These are phyloP conservation scores for Globisporangium polare DNA, from an alignment of 352 stramenopile genomes.

Conservation along the genomic window DNA sequence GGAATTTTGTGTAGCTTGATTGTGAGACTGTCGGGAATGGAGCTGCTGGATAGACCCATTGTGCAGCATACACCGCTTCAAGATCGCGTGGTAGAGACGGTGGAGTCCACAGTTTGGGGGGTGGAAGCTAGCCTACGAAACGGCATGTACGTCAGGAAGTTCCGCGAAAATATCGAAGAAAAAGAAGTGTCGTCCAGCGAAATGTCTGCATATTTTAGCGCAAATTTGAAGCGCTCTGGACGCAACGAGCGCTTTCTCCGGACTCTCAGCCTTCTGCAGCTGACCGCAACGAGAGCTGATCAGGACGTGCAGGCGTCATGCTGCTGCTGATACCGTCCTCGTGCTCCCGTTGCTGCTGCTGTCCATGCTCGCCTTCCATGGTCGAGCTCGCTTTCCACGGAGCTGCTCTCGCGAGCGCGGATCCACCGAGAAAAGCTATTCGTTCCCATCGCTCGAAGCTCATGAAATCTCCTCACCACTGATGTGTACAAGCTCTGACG, in stretches of 20 bases:
- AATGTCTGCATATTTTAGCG: neutral
- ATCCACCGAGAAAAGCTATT: neutral
- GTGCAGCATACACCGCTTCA: neutral
- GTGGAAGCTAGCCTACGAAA: neutral
- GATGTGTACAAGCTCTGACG: neutral
- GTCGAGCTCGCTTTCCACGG: neutral
- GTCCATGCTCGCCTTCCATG: neutral
- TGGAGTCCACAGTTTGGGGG: neutral
- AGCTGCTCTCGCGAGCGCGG: neutral
- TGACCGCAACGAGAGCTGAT: neutral
- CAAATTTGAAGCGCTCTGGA: constrained; percentile 1
- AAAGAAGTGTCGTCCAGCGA: neutral
- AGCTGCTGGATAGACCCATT: neutral
- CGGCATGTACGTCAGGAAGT: constrained; percentile 1
- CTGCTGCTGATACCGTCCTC: too few relatives aligned
- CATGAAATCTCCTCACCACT: neutral
- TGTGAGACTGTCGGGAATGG: neutral
- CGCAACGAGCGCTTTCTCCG: neutral
- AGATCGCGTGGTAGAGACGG: constrained; percentile 2
- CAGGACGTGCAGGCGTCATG: neutral
- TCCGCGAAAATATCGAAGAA: constrained; percentile 1
- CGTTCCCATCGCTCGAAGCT: neutral
- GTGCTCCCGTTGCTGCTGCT: neutral
- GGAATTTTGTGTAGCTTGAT: neutral
- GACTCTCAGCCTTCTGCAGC: neutral